Evolutionary conservation across 805 yeast species (phyloP).

Genomic region (Kodamaea sagamina): DNA sequence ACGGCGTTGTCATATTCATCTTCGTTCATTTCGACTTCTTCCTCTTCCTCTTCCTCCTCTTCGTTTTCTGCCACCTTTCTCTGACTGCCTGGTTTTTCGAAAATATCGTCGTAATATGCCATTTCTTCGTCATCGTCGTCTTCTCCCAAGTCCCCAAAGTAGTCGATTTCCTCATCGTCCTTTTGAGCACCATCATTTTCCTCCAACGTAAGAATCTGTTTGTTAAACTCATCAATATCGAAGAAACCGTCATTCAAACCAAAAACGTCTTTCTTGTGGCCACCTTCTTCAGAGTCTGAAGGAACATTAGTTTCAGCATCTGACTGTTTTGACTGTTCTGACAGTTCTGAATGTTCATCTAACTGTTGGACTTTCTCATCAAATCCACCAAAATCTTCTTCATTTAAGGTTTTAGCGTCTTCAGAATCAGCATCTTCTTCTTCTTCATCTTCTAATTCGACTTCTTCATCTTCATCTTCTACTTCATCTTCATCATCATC

Average conservation of each 20-base stretch:
- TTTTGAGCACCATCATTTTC: constrained; percentile 40
- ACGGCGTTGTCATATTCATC: constrained; percentile 64
- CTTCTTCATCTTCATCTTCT: constrained; percentile 24
- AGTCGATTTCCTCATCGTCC: constrained; percentile 46
- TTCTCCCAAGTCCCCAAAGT: constrained; percentile 49
- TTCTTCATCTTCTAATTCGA: too few relatives aligned
- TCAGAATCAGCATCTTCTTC: constrained; percentile 23
- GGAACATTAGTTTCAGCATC: constrained; percentile 18
- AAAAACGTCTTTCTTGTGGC: constrained; percentile 45
- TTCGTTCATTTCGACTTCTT: constrained; percentile 45
- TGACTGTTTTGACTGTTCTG: constrained; percentile 20
- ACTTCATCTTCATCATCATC: constrained; percentile 21
- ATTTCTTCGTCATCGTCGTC: constrained; percentile 41
- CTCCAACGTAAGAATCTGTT: constrained; percentile 68
- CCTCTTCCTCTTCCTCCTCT: constrained; percentile 38
- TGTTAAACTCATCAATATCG: constrained; percentile 80
- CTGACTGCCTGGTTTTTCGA: constrained; percentile 43
- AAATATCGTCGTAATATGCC: constrained; percentile 67
- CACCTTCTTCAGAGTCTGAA: constrained; percentile 14
- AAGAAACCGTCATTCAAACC: constrained; percentile 85
- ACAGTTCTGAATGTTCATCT: too few relatives aligned
- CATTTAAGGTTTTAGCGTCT: constrained; percentile 25
- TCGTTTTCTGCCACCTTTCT: constrained; percentile 24
- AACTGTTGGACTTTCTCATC: constrained; percentile 16
- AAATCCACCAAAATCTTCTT: constrained; percentile 20